Percentiles rank a stretch among this genome's conserved stretches.
Evolutionary conservation across 495 filamentous ascomycete genomes (phyloP).

Genomic region (Aspergillus taichungensis): DNA sequence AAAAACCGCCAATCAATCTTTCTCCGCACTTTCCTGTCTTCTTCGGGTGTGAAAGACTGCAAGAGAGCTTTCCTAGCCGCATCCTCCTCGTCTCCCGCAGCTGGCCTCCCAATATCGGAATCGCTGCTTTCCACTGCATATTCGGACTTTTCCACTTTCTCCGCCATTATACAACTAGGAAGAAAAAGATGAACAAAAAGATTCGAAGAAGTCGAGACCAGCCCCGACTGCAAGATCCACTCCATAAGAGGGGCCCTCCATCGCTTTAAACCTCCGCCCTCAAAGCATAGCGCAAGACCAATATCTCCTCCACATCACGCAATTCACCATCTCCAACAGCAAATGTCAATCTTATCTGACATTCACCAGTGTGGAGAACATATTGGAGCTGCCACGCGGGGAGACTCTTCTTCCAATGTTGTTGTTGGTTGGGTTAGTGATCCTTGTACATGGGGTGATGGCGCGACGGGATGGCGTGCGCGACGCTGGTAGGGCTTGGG

Average conservation of each 20-base stretch:
- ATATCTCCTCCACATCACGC: too few species aligned
- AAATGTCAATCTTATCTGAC: too few species aligned
- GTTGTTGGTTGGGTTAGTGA: neutral
- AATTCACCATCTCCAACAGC: too few species aligned
- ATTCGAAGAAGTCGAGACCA: too few species aligned
- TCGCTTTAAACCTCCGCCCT: too few species aligned
- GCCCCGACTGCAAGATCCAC: too few species aligned
- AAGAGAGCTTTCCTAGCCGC: conserved; percentile 4
- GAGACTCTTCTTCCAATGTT: neutral
- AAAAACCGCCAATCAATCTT: conserved; percentile 25
- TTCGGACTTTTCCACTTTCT: neutral
- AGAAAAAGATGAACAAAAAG: too few species aligned
- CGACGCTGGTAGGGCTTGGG: too few species aligned
- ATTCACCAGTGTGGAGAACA: neutral
- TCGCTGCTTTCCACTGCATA: too few species aligned
- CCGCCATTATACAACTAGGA: neutral
- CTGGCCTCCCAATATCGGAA: neutral
- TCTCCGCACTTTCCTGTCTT: conserved; percentile 19
- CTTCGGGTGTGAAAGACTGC: conserved; percentile 20
- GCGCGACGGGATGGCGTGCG: neutral
- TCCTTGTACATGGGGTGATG: neutral
- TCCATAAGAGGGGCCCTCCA: too few species aligned
- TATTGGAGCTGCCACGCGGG: neutral
- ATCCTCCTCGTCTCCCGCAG: neutral
- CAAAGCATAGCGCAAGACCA: too few species aligned